These are phyloP conservation scores for Handroanthus guayacan DNA, from an alignment of 257 asterid species.

Conservation along the genomic window DNA sequence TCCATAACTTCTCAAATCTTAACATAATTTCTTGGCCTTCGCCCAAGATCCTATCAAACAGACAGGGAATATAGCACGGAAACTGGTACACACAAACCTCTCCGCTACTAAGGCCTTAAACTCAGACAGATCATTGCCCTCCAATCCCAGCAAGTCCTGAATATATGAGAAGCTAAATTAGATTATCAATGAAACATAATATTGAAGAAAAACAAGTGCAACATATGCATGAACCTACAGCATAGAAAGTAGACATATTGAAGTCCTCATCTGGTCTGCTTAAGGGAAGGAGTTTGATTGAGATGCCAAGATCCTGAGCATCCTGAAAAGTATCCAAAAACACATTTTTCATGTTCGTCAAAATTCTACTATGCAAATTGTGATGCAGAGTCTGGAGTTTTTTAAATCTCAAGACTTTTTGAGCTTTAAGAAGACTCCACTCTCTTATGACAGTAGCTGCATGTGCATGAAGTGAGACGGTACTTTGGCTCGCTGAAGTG, in stretches of 20 bases:
- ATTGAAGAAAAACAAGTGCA: slow-evolving; percentile 7
- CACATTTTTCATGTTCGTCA: slow-evolving; percentile 18
- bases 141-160: slow-evolving; percentile 91
- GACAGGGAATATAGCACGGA: slow-evolving; percentile 31
- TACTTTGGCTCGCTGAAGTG: slow-evolving; percentile 95
- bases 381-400: slow-evolving; percentile 13
- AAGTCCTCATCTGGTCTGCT: slow-evolving; percentile 78
- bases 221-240: slow-evolving; percentile 59
- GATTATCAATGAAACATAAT: slow-evolving; percentile 17
- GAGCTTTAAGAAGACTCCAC: slow-evolving; percentile 32
- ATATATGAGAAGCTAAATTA: slow-evolving; percentile 39
- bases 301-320: slow-evolving; percentile 94
- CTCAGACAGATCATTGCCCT: slow-evolving; percentile 73
- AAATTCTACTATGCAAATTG: background rate
- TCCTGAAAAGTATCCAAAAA: slow-evolving; percentile 60
- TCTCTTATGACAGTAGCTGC: slow-evolving; percentile 23
- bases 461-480: slow-evolving; percentile 32
- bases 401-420: slow-evolving; percentile 25
- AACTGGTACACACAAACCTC: slow-evolving; percentile 60
- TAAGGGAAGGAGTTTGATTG: slow-evolving; percentile 90
- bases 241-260: slow-evolving; percentile 79
- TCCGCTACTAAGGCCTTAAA: slow-evolving; percentile 77
- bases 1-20: background rate
- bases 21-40: background rate
- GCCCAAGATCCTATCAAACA: slow-evolving; percentile 15